Conservation (phyloP, 1,284 basidiomycete species). For the Phylloporus gajari region DNA sequence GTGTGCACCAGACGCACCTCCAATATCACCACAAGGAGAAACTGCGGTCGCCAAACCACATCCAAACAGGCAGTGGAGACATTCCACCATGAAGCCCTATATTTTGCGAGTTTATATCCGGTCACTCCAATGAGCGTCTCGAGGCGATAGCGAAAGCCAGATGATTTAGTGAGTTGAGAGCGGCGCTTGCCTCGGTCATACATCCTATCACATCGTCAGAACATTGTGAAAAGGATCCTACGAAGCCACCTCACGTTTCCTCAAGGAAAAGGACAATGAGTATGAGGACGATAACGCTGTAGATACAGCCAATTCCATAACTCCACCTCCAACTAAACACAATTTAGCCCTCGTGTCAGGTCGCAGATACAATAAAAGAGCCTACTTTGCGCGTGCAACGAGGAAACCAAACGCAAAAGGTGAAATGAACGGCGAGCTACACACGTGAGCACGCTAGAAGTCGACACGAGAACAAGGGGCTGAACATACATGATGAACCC, state of each 20-base stretch:
- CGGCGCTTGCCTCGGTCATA: conserved; percentile 72
- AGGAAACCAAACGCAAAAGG: conserved; percentile 79
- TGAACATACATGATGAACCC: conserved; percentile 70
- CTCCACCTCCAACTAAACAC: conserved; percentile 71
- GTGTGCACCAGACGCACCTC: conserved; percentile 51
- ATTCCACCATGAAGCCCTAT: conserved; percentile 65
- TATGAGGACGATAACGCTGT: conserved; percentile 63
- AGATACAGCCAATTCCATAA: conserved; percentile 74
- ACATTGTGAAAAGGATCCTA: not conserved
- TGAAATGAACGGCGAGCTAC: conserved; percentile 66
- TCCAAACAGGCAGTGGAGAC: conserved; percentile 59
- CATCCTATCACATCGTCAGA: conserved; percentile 54
- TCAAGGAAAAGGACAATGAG: conserved; percentile 68
- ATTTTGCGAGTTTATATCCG: conserved; percentile 69
- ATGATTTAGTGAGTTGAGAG: conserved; percentile 55
- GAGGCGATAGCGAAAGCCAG: conserved; percentile 64
- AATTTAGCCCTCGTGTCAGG: not conserved
- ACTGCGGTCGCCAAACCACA: conserved; percentile 73
- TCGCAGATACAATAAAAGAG: not conserved
- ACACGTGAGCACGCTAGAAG: conserved; percentile 1
- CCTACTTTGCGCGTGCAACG: conserved; percentile 64
- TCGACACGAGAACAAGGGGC: not conserved
- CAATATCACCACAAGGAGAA: conserved; percentile 65
- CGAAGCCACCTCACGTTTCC: conserved; percentile 63
- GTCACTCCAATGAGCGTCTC: conserved; percentile 75